These are phyloP conservation scores for Xanthoconium purpureum DNA, from an alignment of 768 basidiomycete species.

Conservation along the genomic window DNA sequence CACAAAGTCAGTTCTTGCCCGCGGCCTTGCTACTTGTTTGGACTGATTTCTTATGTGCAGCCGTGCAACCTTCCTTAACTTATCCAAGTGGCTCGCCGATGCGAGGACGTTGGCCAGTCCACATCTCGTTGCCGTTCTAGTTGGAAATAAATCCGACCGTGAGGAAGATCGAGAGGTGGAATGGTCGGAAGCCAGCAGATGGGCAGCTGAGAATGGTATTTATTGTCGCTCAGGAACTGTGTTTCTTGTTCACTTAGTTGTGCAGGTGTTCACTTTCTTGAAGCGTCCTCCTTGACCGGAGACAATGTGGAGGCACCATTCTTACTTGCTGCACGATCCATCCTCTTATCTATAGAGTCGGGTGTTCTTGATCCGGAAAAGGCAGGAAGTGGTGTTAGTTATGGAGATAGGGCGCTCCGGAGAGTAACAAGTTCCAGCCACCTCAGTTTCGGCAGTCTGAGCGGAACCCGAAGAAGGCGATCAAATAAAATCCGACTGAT, in stretches of 20 bases:
- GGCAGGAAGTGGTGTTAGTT: conserved; percentile 92
- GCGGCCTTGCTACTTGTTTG: not conserved
- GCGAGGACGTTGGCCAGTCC: conserved; percentile 91
- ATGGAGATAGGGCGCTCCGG: conserved; percentile 89
- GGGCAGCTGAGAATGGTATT: conserved; percentile 94
- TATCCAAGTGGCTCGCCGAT: conserved; percentile 89
- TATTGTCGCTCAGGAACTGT: conserved; percentile 3
- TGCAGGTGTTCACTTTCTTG: conserved; percentile 90
- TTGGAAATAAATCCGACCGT: conserved; percentile 93
- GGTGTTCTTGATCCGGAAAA: conserved; percentile 91
- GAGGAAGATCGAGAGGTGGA: conserved; percentile 96
- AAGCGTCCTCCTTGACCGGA: conserved; percentile 87
- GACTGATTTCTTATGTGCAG: conserved; percentile 40
- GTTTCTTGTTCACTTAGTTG: conserved; percentile 2
- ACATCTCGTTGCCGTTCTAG: conserved; percentile 83
- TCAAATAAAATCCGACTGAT: conserved; percentile 59
- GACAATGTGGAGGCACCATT: conserved; percentile 96
- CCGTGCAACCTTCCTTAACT: conserved; percentile 80
- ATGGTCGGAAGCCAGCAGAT: conserved; percentile 90
- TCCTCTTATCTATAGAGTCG: conserved; percentile 87
- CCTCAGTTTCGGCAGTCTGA: conserved; percentile 80
- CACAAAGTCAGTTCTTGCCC: conserved; percentile 56
- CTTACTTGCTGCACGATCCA: conserved; percentile 78
- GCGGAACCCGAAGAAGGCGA: conserved; percentile 57
- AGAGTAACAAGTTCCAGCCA: conserved; percentile 90